Conservation (phyloP, 176 grass and related monocot species). For the Paspalum notatum region DNA sequence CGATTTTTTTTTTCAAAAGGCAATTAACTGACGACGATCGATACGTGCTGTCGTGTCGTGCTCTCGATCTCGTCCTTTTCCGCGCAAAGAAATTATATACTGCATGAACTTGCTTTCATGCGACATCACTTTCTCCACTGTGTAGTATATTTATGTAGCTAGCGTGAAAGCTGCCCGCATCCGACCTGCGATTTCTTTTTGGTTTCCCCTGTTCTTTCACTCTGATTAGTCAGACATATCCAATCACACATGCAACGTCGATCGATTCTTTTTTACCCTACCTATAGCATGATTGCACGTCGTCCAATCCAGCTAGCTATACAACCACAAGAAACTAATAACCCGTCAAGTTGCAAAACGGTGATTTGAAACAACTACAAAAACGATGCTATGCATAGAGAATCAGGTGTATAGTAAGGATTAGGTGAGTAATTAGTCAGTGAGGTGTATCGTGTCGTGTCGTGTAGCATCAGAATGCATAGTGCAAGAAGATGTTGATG, state of each 20-base stretch:
- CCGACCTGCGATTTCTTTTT: not conserved
- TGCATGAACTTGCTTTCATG: conserved; percentile 37
- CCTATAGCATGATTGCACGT: conserved; percentile 1
- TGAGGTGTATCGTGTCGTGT: not conserved
- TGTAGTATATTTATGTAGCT: conserved; percentile 40
- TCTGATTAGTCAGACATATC: not conserved
- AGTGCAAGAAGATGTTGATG: not conserved
- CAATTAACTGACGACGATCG: not conserved
- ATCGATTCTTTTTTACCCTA: not conserved
- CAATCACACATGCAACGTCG: not conserved
- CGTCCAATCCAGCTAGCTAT: not conserved
- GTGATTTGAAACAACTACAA: not conserved
- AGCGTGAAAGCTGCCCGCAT: conserved; percentile 30
- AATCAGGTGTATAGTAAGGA: not conserved
- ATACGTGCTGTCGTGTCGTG: not conserved
- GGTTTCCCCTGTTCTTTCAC: conserved; percentile 26
- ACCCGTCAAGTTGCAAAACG: not conserved
- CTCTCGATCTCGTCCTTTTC: conserved; percentile 34
- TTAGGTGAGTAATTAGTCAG: not conserved
- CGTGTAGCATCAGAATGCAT: not conserved
- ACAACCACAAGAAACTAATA: not conserved
- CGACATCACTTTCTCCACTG: conserved; percentile 41
- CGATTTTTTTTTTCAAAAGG: not conserved
- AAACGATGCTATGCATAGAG: not conserved
- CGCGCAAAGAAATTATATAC: not conserved